phyloP scores from a whole-genome alignment of 2,329 filamentous ascomycete species.

The Pseudofabraea citricarpa region DNA sequence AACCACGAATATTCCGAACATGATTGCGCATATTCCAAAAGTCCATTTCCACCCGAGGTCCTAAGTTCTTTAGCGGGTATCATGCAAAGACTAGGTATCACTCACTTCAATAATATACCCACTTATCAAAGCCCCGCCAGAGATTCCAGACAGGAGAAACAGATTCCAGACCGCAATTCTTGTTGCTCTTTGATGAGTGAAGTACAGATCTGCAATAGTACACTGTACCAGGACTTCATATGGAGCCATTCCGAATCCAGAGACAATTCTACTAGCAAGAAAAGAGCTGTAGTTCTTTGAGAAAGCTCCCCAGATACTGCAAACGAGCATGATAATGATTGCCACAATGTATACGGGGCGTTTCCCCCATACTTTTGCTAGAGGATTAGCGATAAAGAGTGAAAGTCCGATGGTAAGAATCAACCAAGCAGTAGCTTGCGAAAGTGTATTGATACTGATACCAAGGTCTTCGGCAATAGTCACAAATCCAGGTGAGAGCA shows the following conservation, averaged over 20 bases:
- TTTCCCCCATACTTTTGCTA: constrained; percentile 41
- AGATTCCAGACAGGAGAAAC: constrained; percentile 3
- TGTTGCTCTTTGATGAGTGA: constrained; percentile 6
- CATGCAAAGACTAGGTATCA: too few species aligned
- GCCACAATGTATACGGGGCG: constrained; percentile 40
- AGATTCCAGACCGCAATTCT: constrained; percentile 4
- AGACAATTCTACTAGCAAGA: constrained; percentile 40
- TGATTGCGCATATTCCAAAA: constrained; percentile 33
- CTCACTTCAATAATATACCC: constrained; percentile 8
- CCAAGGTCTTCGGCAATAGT: constrained; percentile 36
- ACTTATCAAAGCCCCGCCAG: constrained; percentile 2
- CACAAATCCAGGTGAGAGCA: constrained; percentile 40
- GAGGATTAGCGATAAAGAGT: constrained; percentile 46
- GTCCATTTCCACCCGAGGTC: constrained; percentile 35
- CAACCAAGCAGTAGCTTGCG: constrained; percentile 38
- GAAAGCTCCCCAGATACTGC: constrained; percentile 39
- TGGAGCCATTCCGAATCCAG: constrained; percentile 38
- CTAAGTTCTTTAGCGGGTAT: constrained; percentile 36
- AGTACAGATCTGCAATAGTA: constrained; percentile 8
- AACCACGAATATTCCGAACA: constrained; percentile 16
- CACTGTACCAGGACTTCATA: constrained; percentile 38
- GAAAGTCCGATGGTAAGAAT: constrained; percentile 39
- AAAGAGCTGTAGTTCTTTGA: constrained; percentile 36
- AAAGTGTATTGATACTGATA: constrained; percentile 36
- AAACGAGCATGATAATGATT: constrained; percentile 32